phyloP scores from a whole-genome alignment of 345 rosid species.

The Eutrema japonicum region DNA sequence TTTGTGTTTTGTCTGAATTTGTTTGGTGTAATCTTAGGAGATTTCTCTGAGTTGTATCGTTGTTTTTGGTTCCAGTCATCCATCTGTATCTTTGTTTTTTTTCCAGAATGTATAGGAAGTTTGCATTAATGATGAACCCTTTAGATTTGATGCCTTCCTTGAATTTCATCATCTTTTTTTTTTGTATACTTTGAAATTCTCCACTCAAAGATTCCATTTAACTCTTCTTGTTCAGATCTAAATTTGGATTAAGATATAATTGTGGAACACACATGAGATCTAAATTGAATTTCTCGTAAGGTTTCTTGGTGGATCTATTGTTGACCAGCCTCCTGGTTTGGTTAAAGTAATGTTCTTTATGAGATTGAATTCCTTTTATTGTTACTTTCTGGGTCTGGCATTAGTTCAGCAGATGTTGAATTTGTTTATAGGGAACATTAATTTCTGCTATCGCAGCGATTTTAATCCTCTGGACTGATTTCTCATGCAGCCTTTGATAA shows the following conservation, averaged over 20 bases:
- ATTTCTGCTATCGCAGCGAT: not conserved
- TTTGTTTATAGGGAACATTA: not conserved
- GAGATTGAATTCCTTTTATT: not conserved
- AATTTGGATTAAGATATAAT: not conserved
- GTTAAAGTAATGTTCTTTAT: not conserved
- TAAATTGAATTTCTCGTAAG: not conserved
- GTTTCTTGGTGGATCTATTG: not conserved
- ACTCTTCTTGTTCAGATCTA: constrained; percentile 24
- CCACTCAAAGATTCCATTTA: not conserved
- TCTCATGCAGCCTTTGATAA: constrained; percentile 35
- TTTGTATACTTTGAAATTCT: not conserved
- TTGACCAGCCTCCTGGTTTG: not conserved
- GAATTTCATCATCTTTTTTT: not conserved
- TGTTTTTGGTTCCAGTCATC: constrained; percentile 16
- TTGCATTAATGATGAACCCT: constrained; percentile 24
- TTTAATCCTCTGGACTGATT: constrained; percentile 11
- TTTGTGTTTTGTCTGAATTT: constrained; percentile 27
- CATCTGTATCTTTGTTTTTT: constrained; percentile 29
- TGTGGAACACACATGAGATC: constrained; percentile 29
- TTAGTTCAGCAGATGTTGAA: not conserved
- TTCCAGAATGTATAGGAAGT: constrained; percentile 12
- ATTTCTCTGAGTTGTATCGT: not conserved
- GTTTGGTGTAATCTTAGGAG: constrained; percentile 14
- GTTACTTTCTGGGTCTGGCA: constrained; percentile 2
- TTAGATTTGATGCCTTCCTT: constrained; percentile 15